These are phyloP conservation scores for Hymenoscyphus infarciens DNA, from an alignment of 2,329 filamentous ascomycete species.

Conservation along the genomic window DNA sequence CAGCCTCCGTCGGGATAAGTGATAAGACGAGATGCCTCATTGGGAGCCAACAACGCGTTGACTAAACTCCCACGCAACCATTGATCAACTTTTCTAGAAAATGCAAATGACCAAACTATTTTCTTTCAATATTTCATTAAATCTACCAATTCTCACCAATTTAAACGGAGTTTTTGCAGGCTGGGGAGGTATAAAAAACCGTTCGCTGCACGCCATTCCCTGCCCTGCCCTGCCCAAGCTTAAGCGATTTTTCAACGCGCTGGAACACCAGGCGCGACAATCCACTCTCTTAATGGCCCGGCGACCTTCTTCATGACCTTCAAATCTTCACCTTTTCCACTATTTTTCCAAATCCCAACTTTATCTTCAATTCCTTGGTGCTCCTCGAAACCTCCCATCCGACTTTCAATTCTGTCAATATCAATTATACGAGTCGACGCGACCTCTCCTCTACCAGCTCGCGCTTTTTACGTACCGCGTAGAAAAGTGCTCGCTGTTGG, in stretches of 20 bases:
- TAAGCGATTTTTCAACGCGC: slow-evolving; percentile 3
- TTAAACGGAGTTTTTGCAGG: not conserved
- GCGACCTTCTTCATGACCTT: slow-evolving; percentile 31
- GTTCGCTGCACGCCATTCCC: slow-evolving; percentile 10
- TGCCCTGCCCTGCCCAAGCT: slow-evolving; percentile 6
- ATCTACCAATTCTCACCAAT: not conserved
- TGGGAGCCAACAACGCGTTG: slow-evolving; percentile 1
- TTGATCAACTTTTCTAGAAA: not conserved
- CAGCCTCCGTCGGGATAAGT: slow-evolving; percentile 1
- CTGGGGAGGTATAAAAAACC: not conserved
- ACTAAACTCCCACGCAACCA: not conserved
- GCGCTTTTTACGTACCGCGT: slow-evolving; percentile 19
- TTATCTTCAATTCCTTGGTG: slow-evolving; percentile 14
- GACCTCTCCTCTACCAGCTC: slow-evolving; percentile 16
- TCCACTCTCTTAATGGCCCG: slow-evolving; percentile 17
- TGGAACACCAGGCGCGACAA: not conserved
- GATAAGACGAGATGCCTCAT: slow-evolving; percentile 1
- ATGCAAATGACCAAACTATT: not conserved
- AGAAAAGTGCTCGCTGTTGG: not conserved
- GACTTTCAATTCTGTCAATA: slow-evolving; percentile 12
- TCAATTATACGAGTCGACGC: slow-evolving; percentile 5
- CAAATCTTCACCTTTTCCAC: slow-evolving; percentile 21
- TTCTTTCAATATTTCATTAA: not conserved
- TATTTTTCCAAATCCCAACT: slow-evolving; percentile 15
- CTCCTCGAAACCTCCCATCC: slow-evolving; percentile 7